Base-by-base conservation (phyloP, 2,329 filamentous ascomycete species). In the Talaromyces sp. region DNA sequence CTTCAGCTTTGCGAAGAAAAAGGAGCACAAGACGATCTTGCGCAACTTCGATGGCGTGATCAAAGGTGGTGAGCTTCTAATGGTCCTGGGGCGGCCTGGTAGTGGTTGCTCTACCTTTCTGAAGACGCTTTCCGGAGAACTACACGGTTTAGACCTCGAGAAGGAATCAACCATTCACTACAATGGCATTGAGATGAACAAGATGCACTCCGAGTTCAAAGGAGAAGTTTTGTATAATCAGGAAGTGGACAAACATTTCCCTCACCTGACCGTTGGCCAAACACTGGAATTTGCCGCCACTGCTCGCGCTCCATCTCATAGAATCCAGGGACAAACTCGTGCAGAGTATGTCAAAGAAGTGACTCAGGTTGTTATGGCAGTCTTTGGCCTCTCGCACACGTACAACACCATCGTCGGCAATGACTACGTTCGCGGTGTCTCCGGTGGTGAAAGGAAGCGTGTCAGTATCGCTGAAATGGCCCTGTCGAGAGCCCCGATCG, bases 401-500 rank as follows among this genome's bases (percentile, higher is more conserved):
- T 81, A 89, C 70, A 84, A 88, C 67, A 93, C 90, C 7, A 90
- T 89, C 70, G 89, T 93, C n/a, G 91, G 91, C 4, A 88, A 92
- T 67, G 89, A 92, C 69, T 87, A 89, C 56, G 83, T 93, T 10
- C 86, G 90, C 1, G 91, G 91, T 58, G 85, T 91, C 0, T 88
- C 85, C 7, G 89, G 89, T 33, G 89, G 89, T 50, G 89, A 91
- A 74, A 82, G 88, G 64, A 93, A 95, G 79, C 88, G 92, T 74
- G 91, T 96, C 6, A 90, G 88, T 57, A 92, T 95, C 67, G 90
- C 90, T 0, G 91, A 95, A 77, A 91, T 91, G 70, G 84, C 89
- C 65, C 80, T 93, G 8, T 88, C 88, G 10, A 78, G 78, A n/a
- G 85, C 86, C 1, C 87, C 84, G 41, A 80, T 86, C 2, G 88